Conservation (phyloP, 495 filamentous ascomycete genomes). For the Chaetomium fimeti region DNA sequence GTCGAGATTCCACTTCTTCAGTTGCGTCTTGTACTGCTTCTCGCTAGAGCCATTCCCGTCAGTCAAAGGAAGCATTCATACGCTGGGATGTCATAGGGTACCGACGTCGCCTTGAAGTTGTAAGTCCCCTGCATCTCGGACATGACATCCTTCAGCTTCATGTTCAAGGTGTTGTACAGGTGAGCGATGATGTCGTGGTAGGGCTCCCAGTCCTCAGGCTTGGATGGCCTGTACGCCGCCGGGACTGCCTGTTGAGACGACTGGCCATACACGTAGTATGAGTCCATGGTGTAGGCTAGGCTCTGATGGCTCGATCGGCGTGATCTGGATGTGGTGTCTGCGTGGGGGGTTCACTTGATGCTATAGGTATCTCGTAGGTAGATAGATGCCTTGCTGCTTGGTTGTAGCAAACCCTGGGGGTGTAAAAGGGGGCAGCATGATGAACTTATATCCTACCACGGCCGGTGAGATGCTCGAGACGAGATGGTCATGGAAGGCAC, state of each 20-base stretch:
- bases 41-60: conserved; percentile 22
- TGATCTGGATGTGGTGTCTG: neutral
- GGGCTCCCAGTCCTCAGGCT: conserved; percentile 42
- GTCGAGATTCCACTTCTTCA: conserved; percentile 44
- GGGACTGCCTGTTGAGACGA: conserved; percentile 12
- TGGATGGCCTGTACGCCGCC: conserved; percentile 32
- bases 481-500: conserved; percentile 7
- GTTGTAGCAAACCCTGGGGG: neutral
- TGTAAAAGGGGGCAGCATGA: conserved; percentile 6
- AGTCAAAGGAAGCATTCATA: neutral
- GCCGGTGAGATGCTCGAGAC: neutral
- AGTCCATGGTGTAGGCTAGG: conserved; percentile 15
- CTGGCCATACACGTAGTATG: conserved; percentile 18
- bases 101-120: conserved; percentile 42
- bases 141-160: conserved; percentile 42
- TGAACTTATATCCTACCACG: conserved; percentile 17
- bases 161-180: conserved; percentile 38
- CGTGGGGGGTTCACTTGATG: neutral
- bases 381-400: conserved; percentile 1
- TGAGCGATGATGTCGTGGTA: conserved; percentile 37
- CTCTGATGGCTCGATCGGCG: neutral
- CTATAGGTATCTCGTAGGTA: neutral
- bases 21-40: conserved; percentile 43
- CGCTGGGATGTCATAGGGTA: neutral
- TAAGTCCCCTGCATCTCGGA: conserved; percentile 32